Percentiles rank a stretch among this genome's conserved stretches.
phyloP scores from a whole-genome alignment of 2,329 filamentous ascomycete species.

The Harringtonia aguacate region DNA sequence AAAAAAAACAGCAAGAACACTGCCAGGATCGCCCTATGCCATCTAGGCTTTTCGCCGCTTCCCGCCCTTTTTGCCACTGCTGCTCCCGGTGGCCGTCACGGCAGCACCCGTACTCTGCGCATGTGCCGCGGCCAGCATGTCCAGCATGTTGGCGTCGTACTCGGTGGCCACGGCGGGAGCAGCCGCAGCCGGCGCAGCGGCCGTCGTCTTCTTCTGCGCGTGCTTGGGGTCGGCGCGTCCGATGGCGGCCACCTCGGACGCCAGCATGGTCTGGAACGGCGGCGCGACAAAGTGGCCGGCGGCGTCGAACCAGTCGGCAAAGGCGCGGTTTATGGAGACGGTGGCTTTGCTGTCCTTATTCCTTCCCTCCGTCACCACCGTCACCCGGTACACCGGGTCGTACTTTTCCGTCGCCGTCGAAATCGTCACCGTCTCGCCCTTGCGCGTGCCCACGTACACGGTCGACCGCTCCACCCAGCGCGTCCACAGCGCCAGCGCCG shows the following conservation, averaged over 20 bases:
- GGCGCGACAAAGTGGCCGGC: conserved; percentile 60
- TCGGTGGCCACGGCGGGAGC: conserved; percentile 25
- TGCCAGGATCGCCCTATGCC: not conserved
- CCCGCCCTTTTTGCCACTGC: conserved; percentile 26
- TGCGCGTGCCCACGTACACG: conserved; percentile 66
- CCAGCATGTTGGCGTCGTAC: conserved; percentile 34
- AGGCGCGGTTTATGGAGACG: conserved; percentile 50
- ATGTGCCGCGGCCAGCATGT: conserved; percentile 27
- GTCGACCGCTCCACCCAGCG: conserved; percentile 70
- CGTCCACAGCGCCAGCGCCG: conserved; percentile 72
- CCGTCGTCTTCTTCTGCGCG: conserved; percentile 19
- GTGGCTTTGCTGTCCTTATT: conserved; percentile 13
- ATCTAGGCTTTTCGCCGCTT: conserved; percentile 34
- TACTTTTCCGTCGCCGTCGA: conserved; percentile 66
- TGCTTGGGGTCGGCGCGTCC: conserved; percentile 55
- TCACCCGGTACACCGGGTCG: conserved; percentile 68
- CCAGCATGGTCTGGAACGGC: conserved; percentile 71
- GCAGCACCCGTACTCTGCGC: not conserved
- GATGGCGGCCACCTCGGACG: conserved; percentile 54
- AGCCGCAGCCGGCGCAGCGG: conserved; percentile 21
- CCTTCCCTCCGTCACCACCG: conserved; percentile 28
- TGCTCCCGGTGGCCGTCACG: conserved; percentile 6
- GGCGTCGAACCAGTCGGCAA: conserved; percentile 67
- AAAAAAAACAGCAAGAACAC: not conserved
- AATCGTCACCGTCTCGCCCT: conserved; percentile 44